Base-by-base conservation (phyloP, 768 basidiomycete species). In the Boletus subcaerulescens region DNA sequence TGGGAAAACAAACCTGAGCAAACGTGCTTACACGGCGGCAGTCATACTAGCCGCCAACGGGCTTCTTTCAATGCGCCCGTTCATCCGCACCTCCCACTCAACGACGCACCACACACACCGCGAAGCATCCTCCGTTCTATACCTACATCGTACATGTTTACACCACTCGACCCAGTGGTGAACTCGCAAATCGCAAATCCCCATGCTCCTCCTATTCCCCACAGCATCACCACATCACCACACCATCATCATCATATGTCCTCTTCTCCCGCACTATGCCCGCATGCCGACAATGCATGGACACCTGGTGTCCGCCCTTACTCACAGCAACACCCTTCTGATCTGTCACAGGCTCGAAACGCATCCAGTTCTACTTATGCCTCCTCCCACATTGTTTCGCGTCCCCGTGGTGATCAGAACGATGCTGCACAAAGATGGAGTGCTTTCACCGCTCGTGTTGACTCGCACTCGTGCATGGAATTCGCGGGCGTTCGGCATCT, bases 231-330 rank as follows among this genome's bases (percentile, higher is more conserved):
- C 32, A 2, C 58, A 20, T 48, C 55, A 7, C 33, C 58, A 5
- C 45, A 53, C 41, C 54, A 59, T n/a, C 60, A 66, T 26, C 56
- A 65, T 31, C 56, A 63, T n/a, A 68, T 60, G 12, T 57, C 60
- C 14, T 62, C 64, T 52, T 67, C 69, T 0, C 69, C 60, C 26
- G 61, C 60, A 41, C 55, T 57, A 41, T 56, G 59, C 41, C 61
- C 63, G 39, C 63, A 51, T 44, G 48, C 36, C 9, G 65, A 64
- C 46, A 63, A 46, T 55, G 38, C 60, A 42, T 63, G 61, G 61
- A 53, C 58, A 9, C 68, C 68, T 58, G 64, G 60, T 60, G 57
- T 26, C 14, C 60, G 58, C 5, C 57, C 57, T 4, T 57, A 39
- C 41, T 45, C 58, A 22, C 62, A 55, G 20, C 55, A 60, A 12